A percentile compares a stretch with the other conserved stretches of the same genome.
Evolutionary conservation across 768 basidiomycete genomes (phyloP).

Genomic region (Nidularia pulvinata): DNA sequence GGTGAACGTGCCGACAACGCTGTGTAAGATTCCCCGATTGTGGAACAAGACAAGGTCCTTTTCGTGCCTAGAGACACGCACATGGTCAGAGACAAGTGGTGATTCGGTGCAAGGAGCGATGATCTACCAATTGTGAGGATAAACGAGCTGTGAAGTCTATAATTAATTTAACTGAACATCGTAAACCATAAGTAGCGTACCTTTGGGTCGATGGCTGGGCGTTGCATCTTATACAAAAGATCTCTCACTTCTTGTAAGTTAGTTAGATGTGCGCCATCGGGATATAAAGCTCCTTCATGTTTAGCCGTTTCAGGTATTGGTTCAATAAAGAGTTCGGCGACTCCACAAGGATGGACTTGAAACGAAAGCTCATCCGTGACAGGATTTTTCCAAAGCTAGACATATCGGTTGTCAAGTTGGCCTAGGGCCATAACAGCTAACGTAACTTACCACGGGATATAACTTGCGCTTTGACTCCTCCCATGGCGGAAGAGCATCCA

Average conservation of each 20-base stretch:
- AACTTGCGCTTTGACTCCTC: slow-evolving; percentile 71
- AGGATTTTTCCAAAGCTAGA: slow-evolving; percentile 90
- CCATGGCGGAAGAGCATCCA: slow-evolving; percentile 75
- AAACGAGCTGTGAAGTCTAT: slow-evolving; percentile 36
- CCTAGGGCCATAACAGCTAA: background rate
- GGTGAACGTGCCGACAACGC: slow-evolving; percentile 78
- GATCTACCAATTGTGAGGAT: slow-evolving; percentile 83
- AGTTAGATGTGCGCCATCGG: slow-evolving; percentile 77
- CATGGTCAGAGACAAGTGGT: background rate
- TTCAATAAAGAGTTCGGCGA: slow-evolving; percentile 63
- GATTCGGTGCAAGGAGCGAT: background rate
- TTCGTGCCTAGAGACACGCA: slow-evolving; percentile 5
- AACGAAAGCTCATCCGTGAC: slow-evolving; percentile 81
- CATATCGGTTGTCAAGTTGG: background rate
- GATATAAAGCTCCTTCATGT: slow-evolving; percentile 70
- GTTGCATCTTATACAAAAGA: slow-evolving; percentile 82
- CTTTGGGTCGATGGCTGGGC: slow-evolving; percentile 87
- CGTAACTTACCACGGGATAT: slow-evolving; percentile 50
- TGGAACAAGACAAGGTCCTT: slow-evolving; percentile 84
- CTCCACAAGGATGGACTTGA: slow-evolving; percentile 88
- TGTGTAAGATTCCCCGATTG: slow-evolving; percentile 80
- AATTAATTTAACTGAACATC: background rate
- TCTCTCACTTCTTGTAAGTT: slow-evolving; percentile 73
- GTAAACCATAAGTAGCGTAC: slow-evolving; percentile 18
- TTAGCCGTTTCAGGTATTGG: slow-evolving; percentile 64